Evolutionary conservation across 2,329 filamentous ascomycete species (phyloP).

Genomic region (Neobulgaria alba): DNA sequence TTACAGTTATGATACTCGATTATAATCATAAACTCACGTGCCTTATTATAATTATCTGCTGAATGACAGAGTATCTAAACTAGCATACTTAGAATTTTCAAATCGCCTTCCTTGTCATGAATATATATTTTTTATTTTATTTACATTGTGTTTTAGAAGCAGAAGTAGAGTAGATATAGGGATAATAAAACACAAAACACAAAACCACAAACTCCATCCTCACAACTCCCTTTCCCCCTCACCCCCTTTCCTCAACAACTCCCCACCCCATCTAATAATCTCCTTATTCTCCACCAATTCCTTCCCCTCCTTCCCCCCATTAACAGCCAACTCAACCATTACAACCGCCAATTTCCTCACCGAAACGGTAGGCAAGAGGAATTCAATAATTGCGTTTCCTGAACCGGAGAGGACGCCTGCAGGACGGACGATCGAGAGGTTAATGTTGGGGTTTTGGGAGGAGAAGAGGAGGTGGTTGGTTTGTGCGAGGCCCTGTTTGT

Average conservation of each 20-base stretch:
- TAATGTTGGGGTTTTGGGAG: conserved; percentile 9
- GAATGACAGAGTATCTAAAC: too few relatives aligned
- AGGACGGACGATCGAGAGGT: conserved; percentile 11
- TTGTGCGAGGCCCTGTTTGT: conserved; percentile 10
- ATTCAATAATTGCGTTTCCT: conserved; percentile 8
- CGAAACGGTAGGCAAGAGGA: conserved; percentile 7
- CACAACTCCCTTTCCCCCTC: too few relatives aligned
- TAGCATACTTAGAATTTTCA: too few relatives aligned
- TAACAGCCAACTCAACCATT: conserved; percentile 14
- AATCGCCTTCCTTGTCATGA: too few relatives aligned
- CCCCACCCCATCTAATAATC: conserved; percentile 8
- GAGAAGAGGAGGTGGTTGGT: conserved; percentile 10
- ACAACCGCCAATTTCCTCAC: conserved; percentile 9
- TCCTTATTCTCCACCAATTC: conserved; percentile 8
- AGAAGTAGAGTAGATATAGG: too few relatives aligned
- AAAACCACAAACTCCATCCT: too few relatives aligned
- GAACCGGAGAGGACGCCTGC: conserved; percentile 6
- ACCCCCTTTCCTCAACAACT: conserved; percentile 9
- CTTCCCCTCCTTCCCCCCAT: conserved; percentile 11
- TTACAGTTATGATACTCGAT: too few relatives aligned
- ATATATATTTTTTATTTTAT: too few relatives aligned
- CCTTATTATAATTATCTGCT: too few relatives aligned
- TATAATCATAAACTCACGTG: too few relatives aligned
- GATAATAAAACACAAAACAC: too few relatives aligned
- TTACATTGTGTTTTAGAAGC: too few relatives aligned